Conservation (phyloP, 176 grass and related monocot species). For the Musa beccarii region DNA sequence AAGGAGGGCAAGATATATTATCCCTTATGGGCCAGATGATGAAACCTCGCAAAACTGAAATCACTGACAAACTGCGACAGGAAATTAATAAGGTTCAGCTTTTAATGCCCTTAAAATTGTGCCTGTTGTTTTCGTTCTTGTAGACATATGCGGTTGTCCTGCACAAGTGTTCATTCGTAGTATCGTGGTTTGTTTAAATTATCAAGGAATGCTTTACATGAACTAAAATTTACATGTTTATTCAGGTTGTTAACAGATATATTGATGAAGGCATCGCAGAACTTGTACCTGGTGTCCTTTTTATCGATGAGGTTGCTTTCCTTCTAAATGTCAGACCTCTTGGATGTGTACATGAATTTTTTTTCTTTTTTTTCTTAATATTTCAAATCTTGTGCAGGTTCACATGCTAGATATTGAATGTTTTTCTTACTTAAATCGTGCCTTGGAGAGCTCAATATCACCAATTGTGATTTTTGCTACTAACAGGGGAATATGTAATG, state of each 20-base stretch:
- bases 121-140: background rate
- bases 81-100: constrained; percentile 82
- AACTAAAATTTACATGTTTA: background rate
- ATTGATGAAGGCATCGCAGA: constrained; percentile 95
- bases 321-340: background rate
- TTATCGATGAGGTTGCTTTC: constrained; percentile 76
- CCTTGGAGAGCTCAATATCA: constrained; percentile 74
- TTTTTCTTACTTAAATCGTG: constrained; percentile 96
- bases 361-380: background rate
- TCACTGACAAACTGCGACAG: constrained; percentile 87
- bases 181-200: too few species aligned
- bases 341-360: background rate
- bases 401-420: constrained; percentile 96
- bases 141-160: background rate
- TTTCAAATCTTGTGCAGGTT: constrained; percentile 46
- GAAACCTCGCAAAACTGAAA: constrained; percentile 90
- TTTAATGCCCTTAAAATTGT: background rate
- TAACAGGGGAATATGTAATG: constrained; percentile 87
- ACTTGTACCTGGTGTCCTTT: constrained; percentile 87
- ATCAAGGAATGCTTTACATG: background rate
- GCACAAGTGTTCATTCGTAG: too few species aligned
- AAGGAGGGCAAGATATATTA: constrained; percentile 95
- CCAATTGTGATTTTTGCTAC: constrained; percentile 94
- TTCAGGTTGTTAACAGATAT: constrained; percentile 79
- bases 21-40: constrained; percentile 99